Base-by-base conservation (phyloP, 306 rosid genomes). In the Medicago ruthenica region DNA sequence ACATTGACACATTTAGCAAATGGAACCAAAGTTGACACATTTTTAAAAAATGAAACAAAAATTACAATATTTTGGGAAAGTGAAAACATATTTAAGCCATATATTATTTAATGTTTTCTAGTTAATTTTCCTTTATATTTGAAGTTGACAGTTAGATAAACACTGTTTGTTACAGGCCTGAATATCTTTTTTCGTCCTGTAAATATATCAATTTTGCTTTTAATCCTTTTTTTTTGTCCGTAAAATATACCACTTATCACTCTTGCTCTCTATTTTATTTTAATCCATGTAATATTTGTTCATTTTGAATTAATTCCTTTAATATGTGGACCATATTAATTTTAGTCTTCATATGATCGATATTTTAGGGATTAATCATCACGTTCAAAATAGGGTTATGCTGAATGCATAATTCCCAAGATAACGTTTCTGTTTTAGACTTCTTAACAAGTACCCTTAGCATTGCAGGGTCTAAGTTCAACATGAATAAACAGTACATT, bases 101-200 rank as follows among this genome's bases (percentile, higher is more conserved):
- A 21, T 58, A 18, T 57, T 64, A 48, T 71, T 62, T 31, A 72
- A 54, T 40, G 40, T 48, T 21, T 61, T 40, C 13, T 55, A 27
- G 44, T 70, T 51, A 65, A 55, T 51, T 67, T 44, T 34, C 12
- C 70, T 55, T 79, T 40, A 39, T 12, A 62, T 62, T 64, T 22
- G n/a, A 55, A 14, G 20, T 15, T 63, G 70, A 53, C 65, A 54
- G 21, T 41, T 24, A 55, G 75, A 79, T 70, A 44, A 70, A 55
- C 31, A 9, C 17, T 39, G 39, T 47, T 75, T 24, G 6, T 18
- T 70, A 10, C 57, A 40, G 39, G 65, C 65, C n/a, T 24, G 24
- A 12, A 22, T 59, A 24, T 27, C 31, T 27, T 27, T 27, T 59
- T 24, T 59, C 5, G 6, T 60, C 66, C 17, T 14, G 9, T 5